A percentile compares a stretch with the other conserved stretches of the same genome.
phyloP scores from a whole-genome alignment of 768 basidiomycete species.

The Suillus subluteus region DNA sequence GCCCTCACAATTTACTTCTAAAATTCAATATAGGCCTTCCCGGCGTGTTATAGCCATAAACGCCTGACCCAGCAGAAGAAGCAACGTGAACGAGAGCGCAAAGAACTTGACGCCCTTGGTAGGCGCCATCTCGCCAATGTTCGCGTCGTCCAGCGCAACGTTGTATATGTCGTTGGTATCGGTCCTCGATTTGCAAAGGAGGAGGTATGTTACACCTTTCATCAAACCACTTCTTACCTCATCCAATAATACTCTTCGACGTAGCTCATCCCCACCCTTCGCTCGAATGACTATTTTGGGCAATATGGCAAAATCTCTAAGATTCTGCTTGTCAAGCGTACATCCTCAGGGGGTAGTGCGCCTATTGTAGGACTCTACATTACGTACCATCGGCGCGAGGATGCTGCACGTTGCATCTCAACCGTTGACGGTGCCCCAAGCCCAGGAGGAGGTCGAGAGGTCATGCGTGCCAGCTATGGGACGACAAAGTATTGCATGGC shows the following conservation, averaged over 20 bases:
- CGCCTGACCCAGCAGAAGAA: slow-evolving; percentile 95
- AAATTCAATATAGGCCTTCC: slow-evolving; percentile 21
- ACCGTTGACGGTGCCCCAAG: slow-evolving; percentile 92
- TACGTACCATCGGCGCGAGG: slow-evolving; percentile 92
- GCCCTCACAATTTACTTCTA: slow-evolving; percentile 8
- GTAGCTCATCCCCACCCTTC: slow-evolving; percentile 88
- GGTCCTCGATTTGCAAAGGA: slow-evolving; percentile 94
- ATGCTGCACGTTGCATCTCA: slow-evolving; percentile 90
- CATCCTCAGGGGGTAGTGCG: slow-evolving; percentile 68
- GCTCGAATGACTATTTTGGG: slow-evolving; percentile 96
- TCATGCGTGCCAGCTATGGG: slow-evolving; percentile 93
- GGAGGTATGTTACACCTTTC: slow-evolving; percentile 62
- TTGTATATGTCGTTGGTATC: slow-evolving; percentile 95
- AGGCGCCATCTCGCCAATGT: slow-evolving; percentile 90
- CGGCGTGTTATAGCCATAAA: slow-evolving; percentile 69
- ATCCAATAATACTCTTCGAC: slow-evolving; percentile 7
- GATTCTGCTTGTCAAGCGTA: slow-evolving; percentile 91
- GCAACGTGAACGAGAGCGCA: slow-evolving; percentile 91
- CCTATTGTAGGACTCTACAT: slow-evolving; percentile 94
- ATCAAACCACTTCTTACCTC: slow-evolving; percentile 11
- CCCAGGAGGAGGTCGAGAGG: slow-evolving; percentile 85
- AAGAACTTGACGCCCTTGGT: slow-evolving; percentile 87
- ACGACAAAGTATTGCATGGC: slow-evolving; percentile 98
- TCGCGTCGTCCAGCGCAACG: slow-evolving; percentile 94
- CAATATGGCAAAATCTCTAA: slow-evolving; percentile 98